Evolutionary conservation across 2,329 filamentous ascomycete genomes (phyloP).

Genomic region (Neopestalotiopsis sp.): DNA sequence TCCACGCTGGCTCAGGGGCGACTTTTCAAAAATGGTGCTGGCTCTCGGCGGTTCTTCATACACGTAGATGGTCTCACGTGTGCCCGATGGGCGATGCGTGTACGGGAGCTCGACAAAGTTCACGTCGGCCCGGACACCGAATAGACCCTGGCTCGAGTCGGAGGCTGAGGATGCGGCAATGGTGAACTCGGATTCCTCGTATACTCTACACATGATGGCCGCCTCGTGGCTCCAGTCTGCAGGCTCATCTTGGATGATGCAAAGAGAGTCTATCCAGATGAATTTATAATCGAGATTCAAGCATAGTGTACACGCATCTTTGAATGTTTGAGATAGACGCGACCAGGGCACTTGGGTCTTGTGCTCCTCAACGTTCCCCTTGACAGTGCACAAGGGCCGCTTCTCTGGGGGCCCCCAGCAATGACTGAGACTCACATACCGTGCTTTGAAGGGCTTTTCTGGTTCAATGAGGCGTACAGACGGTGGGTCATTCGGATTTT

Average conservation of each 20-base stretch:
- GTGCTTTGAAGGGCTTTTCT: not conserved
- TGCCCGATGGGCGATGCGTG: not conserved
- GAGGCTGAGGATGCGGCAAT: constrained; percentile 1
- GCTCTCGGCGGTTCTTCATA: not conserved
- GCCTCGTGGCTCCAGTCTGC: constrained; percentile 7
- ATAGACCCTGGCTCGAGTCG: constrained; percentile 3
- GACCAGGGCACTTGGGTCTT: not conserved
- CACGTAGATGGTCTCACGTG: not conserved
- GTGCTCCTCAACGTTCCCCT: not conserved
- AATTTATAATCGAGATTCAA: not conserved
- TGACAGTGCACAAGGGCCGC: not conserved
- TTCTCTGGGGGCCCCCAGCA: constrained; percentile 6
- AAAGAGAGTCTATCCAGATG: constrained; percentile 8
- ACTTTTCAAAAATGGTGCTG: not conserved
- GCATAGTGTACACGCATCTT: not conserved
- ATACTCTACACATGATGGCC: constrained; percentile 2
- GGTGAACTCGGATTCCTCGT: constrained; percentile 4
- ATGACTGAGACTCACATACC: not conserved
- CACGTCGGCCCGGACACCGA: not conserved
- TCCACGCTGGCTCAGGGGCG: not conserved
- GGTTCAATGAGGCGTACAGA: not conserved
- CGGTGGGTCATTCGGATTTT: not conserved
- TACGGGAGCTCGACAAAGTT: constrained; percentile 1
- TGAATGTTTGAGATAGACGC: not conserved
- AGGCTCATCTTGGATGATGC: constrained; percentile 11